Evolutionary conservation across 2,329 filamentous ascomycete species (phyloP).

Genomic region (Fusarium nygamai): DNA sequence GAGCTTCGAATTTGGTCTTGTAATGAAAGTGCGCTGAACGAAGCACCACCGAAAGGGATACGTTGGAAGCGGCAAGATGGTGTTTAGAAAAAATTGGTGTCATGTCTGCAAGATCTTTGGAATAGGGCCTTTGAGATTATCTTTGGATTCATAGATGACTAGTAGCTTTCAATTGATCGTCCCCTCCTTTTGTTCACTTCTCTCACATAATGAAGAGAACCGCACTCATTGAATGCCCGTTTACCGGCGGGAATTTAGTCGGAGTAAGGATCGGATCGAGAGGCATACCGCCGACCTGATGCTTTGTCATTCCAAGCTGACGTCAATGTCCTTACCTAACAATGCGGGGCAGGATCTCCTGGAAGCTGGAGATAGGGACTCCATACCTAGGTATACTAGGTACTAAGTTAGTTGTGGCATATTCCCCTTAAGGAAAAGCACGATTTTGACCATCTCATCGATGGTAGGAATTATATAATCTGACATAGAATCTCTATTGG

Average conservation of each 20-base stretch:
- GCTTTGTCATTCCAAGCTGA: constrained; percentile 6
- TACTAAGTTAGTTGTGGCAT: background rate
- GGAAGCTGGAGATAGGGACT: background rate
- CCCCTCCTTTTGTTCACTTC: constrained; percentile 11
- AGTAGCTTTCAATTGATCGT: constrained; percentile 25
- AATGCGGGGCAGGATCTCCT: background rate
- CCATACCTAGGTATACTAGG: background rate
- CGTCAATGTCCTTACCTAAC: background rate
- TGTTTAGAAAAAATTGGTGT: background rate
- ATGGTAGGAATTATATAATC: background rate
- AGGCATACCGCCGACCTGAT: constrained; percentile 5
- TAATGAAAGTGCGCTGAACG: background rate
- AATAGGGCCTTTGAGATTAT: background rate
- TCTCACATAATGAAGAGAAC: background rate
- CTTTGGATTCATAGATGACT: constrained; percentile 1
- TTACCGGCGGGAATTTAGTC: constrained; percentile 1
- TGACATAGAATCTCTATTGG: background rate
- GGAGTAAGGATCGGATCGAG: constrained; percentile 23
- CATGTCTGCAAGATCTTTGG: constrained; percentile 18
- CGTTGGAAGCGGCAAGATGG: background rate
- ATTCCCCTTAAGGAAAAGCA: background rate
- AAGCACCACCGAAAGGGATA: background rate
- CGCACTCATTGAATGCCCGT: background rate
- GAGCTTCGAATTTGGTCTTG: background rate
- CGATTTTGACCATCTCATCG: background rate